Evolutionary conservation across 2,329 filamentous ascomycete species (phyloP), one percentile per base, ranked within the genome.

Genomic region (Emericellopsis atlantica): DNA sequence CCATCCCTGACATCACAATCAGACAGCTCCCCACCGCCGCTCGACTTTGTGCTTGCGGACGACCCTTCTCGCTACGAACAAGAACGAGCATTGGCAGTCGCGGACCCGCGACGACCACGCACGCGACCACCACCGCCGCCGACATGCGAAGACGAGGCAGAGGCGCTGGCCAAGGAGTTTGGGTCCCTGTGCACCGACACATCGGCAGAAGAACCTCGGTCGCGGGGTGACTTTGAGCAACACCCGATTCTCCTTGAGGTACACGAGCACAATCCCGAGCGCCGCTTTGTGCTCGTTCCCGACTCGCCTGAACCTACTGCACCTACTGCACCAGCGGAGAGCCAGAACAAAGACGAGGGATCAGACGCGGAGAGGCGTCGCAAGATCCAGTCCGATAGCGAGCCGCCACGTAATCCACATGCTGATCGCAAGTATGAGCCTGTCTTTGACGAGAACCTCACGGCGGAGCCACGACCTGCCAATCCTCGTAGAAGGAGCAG

Each of bases 101-200:
- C 15, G 8, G 12, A 26, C 9, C 22, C 34, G n/a, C 40, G 32
- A 35, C 32, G 10, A 36, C 32, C 40, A 14, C 31, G 15, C 16
- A 32, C 15, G 11, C 24, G 36, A 34, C 22, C 16, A 18, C 26
- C 36, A 38, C 21, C 81, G 2, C 66, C 67, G 15, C 79, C 82
- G 4, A 77, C 59, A 31, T 80, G 81, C 37, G 83, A 89, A 55
- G 82, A 88, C 53, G 83, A 86, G 55, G 62, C 55, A 14, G 68
- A 65, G 12, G 74, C 81, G 7, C 58, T 85, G 32, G 72, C 71
- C 6, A 76, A 69, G 54, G 83, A 88, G 53, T 59, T 74, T 49
- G 65, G 67, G 22, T 58, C 59, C 23, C 39, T 40, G 10, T 44
- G 44, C 10, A 47, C 45, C 41, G 66, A 64, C 43, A n/a, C 29